Evolutionary conservation across 2,329 filamentous ascomycete genomes (phyloP), one percentile per base, ranked within the genome.

Genomic region (Colletotrichum salicis): DNA sequence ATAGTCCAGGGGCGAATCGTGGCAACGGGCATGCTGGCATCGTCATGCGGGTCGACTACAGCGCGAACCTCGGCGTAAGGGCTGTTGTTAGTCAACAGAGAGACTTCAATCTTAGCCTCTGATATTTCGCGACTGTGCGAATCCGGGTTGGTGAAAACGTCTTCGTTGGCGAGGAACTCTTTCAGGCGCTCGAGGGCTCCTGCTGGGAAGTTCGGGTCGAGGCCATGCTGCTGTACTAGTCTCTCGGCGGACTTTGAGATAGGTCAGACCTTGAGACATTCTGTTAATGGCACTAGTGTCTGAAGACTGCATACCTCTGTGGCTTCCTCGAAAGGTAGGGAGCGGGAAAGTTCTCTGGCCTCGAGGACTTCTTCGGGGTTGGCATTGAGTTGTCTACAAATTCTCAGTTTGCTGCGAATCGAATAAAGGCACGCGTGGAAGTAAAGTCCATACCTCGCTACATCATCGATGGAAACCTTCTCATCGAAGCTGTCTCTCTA

Each of bases 151-250:
- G 75, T 69, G 19, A 78, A 62, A 41, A 67, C 52, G 5, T 63
- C 52, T 22, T 15, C 52, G 41, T 67, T 70, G 70, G 78, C 75
- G 13, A 86, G 76, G 65, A 86, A 86, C 15, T 76, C 75, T 24
- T 80, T 77, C n/a, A 86, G 82, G 19, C 80, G 81, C 12, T 82
- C 75, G 27, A 87, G 77, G 45, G 85, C 79, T 6, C 78, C 72
- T 31, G 80, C 77, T 0, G 84, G 83, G 65, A 87, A 87, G 77
- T 87, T 87, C 41, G 84, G 85, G 64, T 87, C 85, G 33, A 81
- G 78, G 52, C 83, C 80, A 73, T 86, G 82, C 27, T 85, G 81
- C 10, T 79, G 74, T 22, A 86, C 73, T 8, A 86, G 74, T 6
- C 13, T 52, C 52, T 71, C n/a, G 64, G 73, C 74, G 22, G 71